phyloP scores from a whole-genome alignment of 2,329 filamentous ascomycete genomes.

The Verticillium tricorpus region DNA sequence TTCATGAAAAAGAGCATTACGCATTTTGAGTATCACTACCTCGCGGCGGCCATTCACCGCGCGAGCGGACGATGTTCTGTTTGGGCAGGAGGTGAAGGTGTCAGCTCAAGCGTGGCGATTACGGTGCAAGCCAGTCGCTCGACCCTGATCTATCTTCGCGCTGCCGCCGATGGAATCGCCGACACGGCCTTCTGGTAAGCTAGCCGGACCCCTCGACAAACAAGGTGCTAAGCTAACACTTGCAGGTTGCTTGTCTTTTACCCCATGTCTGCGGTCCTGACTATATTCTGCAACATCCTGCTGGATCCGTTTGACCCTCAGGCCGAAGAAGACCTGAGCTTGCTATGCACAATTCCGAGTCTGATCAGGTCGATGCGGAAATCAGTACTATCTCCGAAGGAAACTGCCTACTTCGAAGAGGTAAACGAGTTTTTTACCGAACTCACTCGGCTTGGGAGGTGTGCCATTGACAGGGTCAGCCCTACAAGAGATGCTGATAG shows the following conservation, averaged over 20 bases:
- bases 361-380: conserved; percentile 37
- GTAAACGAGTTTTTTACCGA: conserved; percentile 40
- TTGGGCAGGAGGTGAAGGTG: conserved; percentile 32
- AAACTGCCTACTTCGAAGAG: conserved; percentile 33
- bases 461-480: conserved; percentile 28
- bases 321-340: conserved; percentile 38
- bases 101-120: conserved; percentile 48
- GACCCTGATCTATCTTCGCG: conserved; percentile 43
- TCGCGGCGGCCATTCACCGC: conserved; percentile 50
- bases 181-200: conserved; percentile 45
- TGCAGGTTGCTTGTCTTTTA: conserved; percentile 52
- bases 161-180: conserved; percentile 34
- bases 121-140: conserved; percentile 53
- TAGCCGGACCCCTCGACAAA: not conserved
- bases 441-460: conserved; percentile 34
- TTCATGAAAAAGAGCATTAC: conserved; percentile 43
- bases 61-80: conserved; percentile 47
- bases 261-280: conserved; percentile 48
- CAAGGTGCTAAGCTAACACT: not conserved
- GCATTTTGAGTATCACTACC: conserved; percentile 51
- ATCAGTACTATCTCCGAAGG: conserved; percentile 21
- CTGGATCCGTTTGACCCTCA: conserved; percentile 38
- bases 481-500: conserved; percentile 14
- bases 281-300: conserved; percentile 51
- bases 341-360: conserved; percentile 35